Percentiles rank a stretch among this genome's conserved stretches.
These are phyloP conservation scores for Puccinia triticina DNA, from an alignment of 1,284 basidiomycete genomes.

Conservation along the genomic window DNA sequence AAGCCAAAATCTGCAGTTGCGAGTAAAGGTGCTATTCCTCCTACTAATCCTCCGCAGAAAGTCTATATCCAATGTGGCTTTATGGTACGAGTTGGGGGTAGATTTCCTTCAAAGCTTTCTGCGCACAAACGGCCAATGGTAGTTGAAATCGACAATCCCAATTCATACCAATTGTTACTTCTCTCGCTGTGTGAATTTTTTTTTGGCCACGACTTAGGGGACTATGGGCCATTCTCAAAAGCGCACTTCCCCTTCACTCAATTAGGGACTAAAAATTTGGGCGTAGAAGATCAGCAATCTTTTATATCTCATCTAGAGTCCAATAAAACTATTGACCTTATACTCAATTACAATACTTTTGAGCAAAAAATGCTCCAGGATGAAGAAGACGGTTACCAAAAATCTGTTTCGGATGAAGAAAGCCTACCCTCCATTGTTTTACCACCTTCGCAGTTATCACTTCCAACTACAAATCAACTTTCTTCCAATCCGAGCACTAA, in stretches of 20 bases:
- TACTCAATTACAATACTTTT: background rate
- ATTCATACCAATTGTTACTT: background rate
- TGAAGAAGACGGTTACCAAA: background rate
- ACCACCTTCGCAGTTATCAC: no score
- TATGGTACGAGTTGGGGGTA: background rate
- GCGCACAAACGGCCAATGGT: background rate
- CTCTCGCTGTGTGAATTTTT: background rate
- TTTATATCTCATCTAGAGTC: background rate
- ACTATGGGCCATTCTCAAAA: background rate
- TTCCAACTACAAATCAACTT: no score
- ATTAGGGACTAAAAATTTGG: background rate
- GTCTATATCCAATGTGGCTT: background rate
- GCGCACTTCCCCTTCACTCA: background rate
- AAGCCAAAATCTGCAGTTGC: background rate
- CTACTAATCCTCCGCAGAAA: background rate
- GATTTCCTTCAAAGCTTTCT: background rate
- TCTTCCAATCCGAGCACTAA: no score
- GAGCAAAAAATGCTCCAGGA: background rate
- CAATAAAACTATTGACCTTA: background rate
- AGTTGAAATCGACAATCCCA: background rate
- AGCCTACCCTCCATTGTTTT: no score
- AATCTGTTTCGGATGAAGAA: no score
- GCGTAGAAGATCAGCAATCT: background rate
- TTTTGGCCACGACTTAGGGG: background rate
- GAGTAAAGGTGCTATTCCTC: constrained; percentile 3